These are phyloP conservation scores for Coemansia umbellata DNA, from an alignment of 192 early-diverging fungal species.

Conservation along the genomic window DNA sequence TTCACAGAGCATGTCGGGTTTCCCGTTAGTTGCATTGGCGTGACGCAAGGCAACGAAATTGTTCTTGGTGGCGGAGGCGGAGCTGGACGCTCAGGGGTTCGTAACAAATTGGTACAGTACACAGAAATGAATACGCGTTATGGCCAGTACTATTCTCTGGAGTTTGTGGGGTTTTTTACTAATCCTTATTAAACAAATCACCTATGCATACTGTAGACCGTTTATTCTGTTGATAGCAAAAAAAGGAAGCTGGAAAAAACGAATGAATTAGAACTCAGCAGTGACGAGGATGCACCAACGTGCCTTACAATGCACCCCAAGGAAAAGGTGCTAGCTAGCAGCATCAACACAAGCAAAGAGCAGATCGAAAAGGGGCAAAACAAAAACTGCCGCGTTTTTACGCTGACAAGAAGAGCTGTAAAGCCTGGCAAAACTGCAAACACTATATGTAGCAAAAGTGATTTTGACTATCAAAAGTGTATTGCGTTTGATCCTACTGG, in stretches of 20 bases:
- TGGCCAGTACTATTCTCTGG: not conserved
- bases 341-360: constrained; percentile 65
- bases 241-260: constrained; percentile 18
- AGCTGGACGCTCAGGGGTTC: constrained; percentile 70
- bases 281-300: constrained; percentile 81
- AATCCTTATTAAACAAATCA: no score
- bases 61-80: constrained; percentile 88
- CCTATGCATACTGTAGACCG: constrained; percentile 27
- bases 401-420: constrained; percentile 19
- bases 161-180: constrained; percentile 6
- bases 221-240: constrained; percentile 52
- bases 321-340: constrained; percentile 61
- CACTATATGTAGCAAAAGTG: constrained; percentile 34
- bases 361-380: constrained; percentile 68
- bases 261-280: constrained; percentile 46
- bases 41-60: constrained; percentile 56
- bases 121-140: not conserved
- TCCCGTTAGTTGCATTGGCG: constrained; percentile 59
- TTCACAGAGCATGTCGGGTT: constrained; percentile 51
- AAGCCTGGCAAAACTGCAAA: constrained; percentile 16
- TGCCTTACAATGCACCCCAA: constrained; percentile 74
- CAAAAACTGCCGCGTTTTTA: constrained; percentile 75
- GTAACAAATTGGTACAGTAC: constrained; percentile 76
- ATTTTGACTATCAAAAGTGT: constrained; percentile 42
- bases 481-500: constrained; percentile 27